A percentile compares a stretch with the other conserved stretches of the same genome.
Evolutionary conservation across 148 eudicot genomes (phyloP).

Genomic region (Rheum nobile): DNA sequence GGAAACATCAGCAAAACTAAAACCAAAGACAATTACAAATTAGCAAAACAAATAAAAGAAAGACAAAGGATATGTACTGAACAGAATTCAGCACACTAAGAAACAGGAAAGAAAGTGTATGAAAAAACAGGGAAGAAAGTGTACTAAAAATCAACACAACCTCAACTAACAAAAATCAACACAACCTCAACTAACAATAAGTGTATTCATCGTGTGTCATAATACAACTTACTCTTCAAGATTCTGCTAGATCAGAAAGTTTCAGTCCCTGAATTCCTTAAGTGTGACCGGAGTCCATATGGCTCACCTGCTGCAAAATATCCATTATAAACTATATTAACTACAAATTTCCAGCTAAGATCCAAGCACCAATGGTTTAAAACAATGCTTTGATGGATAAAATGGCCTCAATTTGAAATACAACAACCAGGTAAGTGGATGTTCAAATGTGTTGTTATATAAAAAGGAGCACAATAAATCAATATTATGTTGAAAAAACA

Average conservation of each 20-base stretch:
- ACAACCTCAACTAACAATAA: too few relatives aligned
- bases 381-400: neutral
- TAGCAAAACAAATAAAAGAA: too few relatives aligned
- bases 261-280: conserved; percentile 67
- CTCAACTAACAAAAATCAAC: too few relatives aligned
- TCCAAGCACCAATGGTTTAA: neutral
- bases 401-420: neutral
- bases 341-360: neutral
- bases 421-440: neutral
- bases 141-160: neutral
- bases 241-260: conserved; percentile 52
- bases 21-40: too few relatives aligned
- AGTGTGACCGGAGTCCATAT: conserved; percentile 56
- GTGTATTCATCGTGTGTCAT: neutral
- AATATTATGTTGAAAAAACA: neutral
- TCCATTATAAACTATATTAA: neutral
- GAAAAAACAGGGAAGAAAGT: conserved; percentile 1
- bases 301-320: conserved; percentile 43
- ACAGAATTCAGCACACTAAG: too few relatives aligned
- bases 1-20: too few relatives aligned
- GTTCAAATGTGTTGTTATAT: too few relatives aligned
- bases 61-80: too few relatives aligned
- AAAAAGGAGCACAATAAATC: neutral
- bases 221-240: conserved; percentile 35
- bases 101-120: too few relatives aligned